A percentile compares a stretch with the other conserved stretches of the same genome.
These are phyloP conservation scores for Aegilops sharonensis DNA, from an alignment of 176 grass and related monocot species.

Conservation along the genomic window DNA sequence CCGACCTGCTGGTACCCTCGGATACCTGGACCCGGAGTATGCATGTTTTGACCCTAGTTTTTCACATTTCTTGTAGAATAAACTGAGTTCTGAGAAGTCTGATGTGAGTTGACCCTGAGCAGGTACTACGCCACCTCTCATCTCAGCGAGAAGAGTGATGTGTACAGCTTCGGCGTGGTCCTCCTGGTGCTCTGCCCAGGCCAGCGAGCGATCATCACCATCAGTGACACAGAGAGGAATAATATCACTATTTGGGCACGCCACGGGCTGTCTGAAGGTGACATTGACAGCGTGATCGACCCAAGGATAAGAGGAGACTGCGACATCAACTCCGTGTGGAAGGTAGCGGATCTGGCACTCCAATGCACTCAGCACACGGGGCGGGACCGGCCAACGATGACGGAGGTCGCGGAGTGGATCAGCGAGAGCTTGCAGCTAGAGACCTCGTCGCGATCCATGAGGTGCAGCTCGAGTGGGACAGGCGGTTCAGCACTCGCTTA, in stretches of 20 bases:
- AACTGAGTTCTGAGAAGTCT: background rate
- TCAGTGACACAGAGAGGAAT: background rate
- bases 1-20: background rate
- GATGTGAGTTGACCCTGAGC: background rate
- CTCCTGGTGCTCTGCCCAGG: conserved; percentile 29
- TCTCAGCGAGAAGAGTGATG: conserved; percentile 34
- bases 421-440: conserved; percentile 17
- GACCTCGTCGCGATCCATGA: background rate
- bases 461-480: background rate
- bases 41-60: background rate
- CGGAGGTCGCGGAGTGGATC: background rate
- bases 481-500: background rate
- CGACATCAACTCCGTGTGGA: conserved; percentile 20
- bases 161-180: conserved; percentile 29
- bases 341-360: conserved; percentile 17
- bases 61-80: background rate
- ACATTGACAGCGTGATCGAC: background rate
- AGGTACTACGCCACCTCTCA: background rate
- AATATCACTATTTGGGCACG: conserved; percentile 13
- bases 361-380: background rate
- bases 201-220: background rate
- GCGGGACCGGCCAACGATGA: conserved; percentile 20
- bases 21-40: conserved; percentile 34
- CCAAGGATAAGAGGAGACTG: conserved; percentile 2
- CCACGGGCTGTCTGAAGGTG: background rate